Evolutionary conservation across 768 basidiomycete species (phyloP).

Genomic region (Lactarius pseudohatsudake): DNA sequence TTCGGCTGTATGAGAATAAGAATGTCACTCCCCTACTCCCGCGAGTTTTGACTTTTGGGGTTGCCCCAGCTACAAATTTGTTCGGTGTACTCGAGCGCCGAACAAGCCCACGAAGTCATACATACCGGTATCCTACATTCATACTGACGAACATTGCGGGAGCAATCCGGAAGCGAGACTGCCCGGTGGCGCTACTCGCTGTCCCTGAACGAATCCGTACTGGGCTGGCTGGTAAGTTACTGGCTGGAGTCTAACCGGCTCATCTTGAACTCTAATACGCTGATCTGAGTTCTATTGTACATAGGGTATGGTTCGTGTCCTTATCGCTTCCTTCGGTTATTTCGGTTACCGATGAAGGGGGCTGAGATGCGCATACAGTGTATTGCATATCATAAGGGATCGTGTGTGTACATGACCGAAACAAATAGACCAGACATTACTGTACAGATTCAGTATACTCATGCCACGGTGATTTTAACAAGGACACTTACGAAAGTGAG

Average conservation of each 20-base stretch:
- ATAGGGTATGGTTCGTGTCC: not conserved
- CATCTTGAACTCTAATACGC: not conserved
- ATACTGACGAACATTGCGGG: slow-evolving; percentile 9
- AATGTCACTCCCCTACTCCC: not conserved
- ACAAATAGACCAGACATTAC: slow-evolving; percentile 17
- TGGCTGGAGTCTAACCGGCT: not conserved
- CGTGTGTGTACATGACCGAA: slow-evolving; percentile 22
- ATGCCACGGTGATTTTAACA: not conserved
- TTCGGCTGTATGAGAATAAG: not conserved
- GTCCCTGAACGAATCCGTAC: not conserved
- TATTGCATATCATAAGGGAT: slow-evolving; percentile 23
- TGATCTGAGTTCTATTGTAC: not conserved
- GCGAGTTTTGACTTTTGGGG: not conserved
- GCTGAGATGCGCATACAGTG: slow-evolving; percentile 18
- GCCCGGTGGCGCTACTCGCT: slow-evolving; percentile 16
- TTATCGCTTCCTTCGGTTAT: not conserved
- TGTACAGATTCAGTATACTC: slow-evolving; percentile 13
- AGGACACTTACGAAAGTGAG: slow-evolving; percentile 79
- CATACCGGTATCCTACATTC: slow-evolving; percentile 8
- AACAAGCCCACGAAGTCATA: slow-evolving; percentile 8
- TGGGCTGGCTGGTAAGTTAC: not conserved
- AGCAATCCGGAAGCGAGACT: slow-evolving; percentile 18
- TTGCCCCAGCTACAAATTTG: not conserved
- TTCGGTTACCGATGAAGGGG: slow-evolving; percentile 12
- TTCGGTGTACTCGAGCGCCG: not conserved